Evolutionary conservation across 2,329 filamentous ascomycete genomes (phyloP).

Genomic region (Pyrenophora graminea): DNA sequence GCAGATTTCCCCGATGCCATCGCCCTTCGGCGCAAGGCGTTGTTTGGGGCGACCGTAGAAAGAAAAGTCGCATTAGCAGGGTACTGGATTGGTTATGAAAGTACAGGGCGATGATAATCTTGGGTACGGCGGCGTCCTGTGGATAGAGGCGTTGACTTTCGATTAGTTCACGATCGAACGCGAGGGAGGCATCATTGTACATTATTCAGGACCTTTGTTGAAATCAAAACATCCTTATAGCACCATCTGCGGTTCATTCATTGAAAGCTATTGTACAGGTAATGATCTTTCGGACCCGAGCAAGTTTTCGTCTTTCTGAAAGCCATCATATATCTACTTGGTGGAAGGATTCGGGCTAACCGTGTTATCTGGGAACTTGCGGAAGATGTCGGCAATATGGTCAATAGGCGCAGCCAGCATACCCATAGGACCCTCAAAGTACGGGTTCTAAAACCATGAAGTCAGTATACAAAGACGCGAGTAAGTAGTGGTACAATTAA

Average conservation of each 20-base stretch:
- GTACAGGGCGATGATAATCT: background rate
- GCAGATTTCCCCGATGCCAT: background rate
- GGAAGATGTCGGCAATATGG: slow-evolving; percentile 59
- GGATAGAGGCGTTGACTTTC: no score
- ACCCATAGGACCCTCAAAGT: slow-evolving; percentile 60
- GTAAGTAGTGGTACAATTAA: no score
- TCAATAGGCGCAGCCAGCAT: slow-evolving; percentile 63
- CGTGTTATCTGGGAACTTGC: slow-evolving; percentile 56
- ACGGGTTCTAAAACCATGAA: slow-evolving; percentile 45
- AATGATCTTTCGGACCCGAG: background rate
- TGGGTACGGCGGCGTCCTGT: background rate
- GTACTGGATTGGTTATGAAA: slow-evolving; percentile 20
- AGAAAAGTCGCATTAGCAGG: slow-evolving; percentile 9
- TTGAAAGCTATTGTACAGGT: background rate
- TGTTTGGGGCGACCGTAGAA: background rate
- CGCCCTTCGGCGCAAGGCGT: background rate
- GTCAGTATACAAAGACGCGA: no score
- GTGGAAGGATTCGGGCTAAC: slow-evolving; percentile 28
- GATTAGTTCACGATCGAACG: no score
- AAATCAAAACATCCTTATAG: no score
- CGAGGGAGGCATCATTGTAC: no score
- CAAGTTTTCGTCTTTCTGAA: no score
- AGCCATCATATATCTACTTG: slow-evolving; percentile 12
- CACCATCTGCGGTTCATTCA: background rate
- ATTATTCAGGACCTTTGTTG: no score